These are phyloP conservation scores for Aspergillus bombycis DNA, from an alignment of 2,329 filamentous ascomycete genomes.

Conservation along the genomic window DNA sequence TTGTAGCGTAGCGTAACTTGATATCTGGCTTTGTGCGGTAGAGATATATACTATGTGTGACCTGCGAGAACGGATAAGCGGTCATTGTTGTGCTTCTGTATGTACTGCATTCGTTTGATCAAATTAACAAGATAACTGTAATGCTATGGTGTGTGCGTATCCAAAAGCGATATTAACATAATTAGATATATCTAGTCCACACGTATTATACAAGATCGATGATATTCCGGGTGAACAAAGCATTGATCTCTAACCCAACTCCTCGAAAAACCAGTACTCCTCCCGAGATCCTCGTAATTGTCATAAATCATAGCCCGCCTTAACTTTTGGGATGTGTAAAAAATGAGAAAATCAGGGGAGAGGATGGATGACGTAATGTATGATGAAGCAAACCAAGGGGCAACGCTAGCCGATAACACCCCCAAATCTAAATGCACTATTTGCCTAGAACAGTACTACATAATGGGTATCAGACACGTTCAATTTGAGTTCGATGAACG, in stretches of 20 bases:
- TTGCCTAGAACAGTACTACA: not conserved
- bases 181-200: not conserved
- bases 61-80: not conserved
- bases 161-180: not conserved
- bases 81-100: not conserved
- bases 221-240: not conserved
- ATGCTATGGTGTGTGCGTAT: not conserved
- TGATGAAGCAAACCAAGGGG: not conserved
- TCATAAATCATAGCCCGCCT: not conserved
- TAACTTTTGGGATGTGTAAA: not conserved
- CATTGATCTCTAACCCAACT: slow-evolving; percentile 1
- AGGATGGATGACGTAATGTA: not conserved
- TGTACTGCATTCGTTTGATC: not conserved
- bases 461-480: not conserved
- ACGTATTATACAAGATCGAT: not conserved
- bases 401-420: not conserved
- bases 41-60: not conserved
- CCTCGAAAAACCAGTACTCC: not conserved
- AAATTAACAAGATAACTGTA: not conserved
- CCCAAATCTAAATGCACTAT: slow-evolving; percentile 3
- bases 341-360: not conserved
- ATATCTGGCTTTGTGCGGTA: not conserved
- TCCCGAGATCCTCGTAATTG: not conserved
- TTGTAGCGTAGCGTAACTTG: not conserved
- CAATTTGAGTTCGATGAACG: not conserved